Evolutionary conservation across 768 basidiomycete species (phyloP), one percentile per base, ranked within the genome.

Genomic region (Hericium rajendrae): DNA sequence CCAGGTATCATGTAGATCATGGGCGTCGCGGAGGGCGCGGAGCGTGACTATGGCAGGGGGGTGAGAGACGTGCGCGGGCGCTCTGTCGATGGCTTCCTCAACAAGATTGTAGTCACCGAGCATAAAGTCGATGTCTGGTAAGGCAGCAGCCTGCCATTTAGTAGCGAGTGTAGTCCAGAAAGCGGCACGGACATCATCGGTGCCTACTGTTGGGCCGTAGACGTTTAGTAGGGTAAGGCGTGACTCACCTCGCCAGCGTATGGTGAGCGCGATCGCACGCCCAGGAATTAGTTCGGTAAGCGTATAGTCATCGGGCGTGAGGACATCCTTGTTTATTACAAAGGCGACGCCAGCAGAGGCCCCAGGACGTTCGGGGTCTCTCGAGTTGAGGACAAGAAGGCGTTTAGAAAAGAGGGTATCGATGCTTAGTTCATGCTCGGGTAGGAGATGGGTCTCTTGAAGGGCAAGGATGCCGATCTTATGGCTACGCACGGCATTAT

Each of bases 191-290:
- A 15, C 2, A 39, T 51, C 26, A n/a, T 56, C 3, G 6, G 46
- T 37, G 0, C 11, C 8, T 0, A 43, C 18, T 11, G 63, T 68
- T 0, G 65, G 67, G 1, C 66, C 63, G 8, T 69, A 69, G 9
- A 68, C 28, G 6, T 64, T 67, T 3, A 67, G 51, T 0, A 69
- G 46, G 0, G 38, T 53, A 0, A 59, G 39, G 4, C 53, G 18
- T 16, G 60, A 22, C 12, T 54, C 18, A 9, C 55, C 16, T 8
- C 62, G 56, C 64, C 65, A 66, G 1, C 59, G 62, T 0, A 64
- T 20, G 9, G 39, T 52, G 1, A 69, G 26, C 0, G 53, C 1
- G 0, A 65, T 20, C 0, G 61, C 66, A 6, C 55, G 8, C 4
- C 67, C 67, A 4, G 62, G 60, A 12, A 62, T 41, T 0, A 68